A percentile compares a stretch with the other conserved stretches of the same genome.
Evolutionary conservation across 2,329 filamentous ascomycete genomes (phyloP).

Genomic region (Cladophialophora carrionii): DNA sequence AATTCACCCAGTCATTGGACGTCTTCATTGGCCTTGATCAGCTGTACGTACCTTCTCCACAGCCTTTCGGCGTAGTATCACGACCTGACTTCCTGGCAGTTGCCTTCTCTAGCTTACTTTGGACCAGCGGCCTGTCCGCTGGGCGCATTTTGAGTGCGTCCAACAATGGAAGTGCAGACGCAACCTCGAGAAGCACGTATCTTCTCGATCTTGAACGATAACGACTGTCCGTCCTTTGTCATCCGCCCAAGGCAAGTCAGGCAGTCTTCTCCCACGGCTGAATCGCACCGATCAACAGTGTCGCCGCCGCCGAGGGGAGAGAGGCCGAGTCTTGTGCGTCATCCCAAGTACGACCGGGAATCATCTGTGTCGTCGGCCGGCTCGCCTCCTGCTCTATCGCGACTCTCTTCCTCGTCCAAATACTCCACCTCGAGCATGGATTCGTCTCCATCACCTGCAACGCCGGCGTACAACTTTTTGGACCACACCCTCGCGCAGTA

Average conservation of each 20-base stretch:
- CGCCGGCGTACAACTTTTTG: conserved; percentile 36
- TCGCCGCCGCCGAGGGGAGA: conserved; percentile 28
- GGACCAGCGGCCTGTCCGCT: conserved; percentile 37
- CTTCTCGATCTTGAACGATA: conserved; percentile 53
- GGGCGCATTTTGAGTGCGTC: conserved; percentile 34
- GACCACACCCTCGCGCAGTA: conserved; percentile 34
- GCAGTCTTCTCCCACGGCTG: conserved; percentile 31
- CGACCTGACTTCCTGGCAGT: conserved; percentile 21
- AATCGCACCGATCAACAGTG: conserved; percentile 5
- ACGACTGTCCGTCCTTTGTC: conserved; percentile 53
- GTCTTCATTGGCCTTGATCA: conserved; percentile 11
- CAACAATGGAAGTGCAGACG: conserved; percentile 40
- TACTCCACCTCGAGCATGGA: conserved; percentile 39
- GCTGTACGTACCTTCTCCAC: conserved; percentile 23
- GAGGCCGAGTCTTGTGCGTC: conserved; percentile 33
- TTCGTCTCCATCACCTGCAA: conserved; percentile 39
- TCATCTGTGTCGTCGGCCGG: conserved; percentile 37
- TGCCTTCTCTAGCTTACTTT: conserved; percentile 24
- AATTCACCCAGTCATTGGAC: not conserved
- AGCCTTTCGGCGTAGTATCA: not conserved
- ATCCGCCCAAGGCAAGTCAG: conserved; percentile 43
- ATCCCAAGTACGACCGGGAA: conserved; percentile 32
- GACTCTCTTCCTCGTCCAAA: conserved; percentile 35
- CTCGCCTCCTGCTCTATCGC: conserved; percentile 35
- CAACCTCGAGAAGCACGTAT: conserved; percentile 38